Percentiles rank a stretch among this genome's conserved stretches.
phyloP scores from a whole-genome alignment of 176 grass and related monocot species.

The Hordeum vulgare region MorexV3_pseudomolecules_assembly NC_058521.1:531700656-531701155 shows the following conservation, averaged over 20 bases:
- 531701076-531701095: conserved; percentile 43
- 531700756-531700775: not conserved
- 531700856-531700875: conserved; percentile 15
- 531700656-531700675: not conserved
- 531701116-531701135: conserved; percentile 35
- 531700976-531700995: conserved; percentile 34
- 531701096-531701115: conserved; percentile 37
- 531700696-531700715: not conserved
- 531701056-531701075: conserved; percentile 53
- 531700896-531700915: not conserved
- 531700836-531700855: not conserved
- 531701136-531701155: conserved; percentile 5
- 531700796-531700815: not conserved
- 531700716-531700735: not conserved
- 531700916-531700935: conserved; percentile 21
- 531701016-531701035: conserved; percentile 32
- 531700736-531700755: not conserved
- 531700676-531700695: not conserved
- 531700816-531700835: not conserved
- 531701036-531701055: conserved; percentile 44
- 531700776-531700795: not conserved
- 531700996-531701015: conserved; percentile 43
- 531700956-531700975: conserved; percentile 10
- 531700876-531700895: conserved; percentile 1
- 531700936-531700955: not conserved